Conservation (phyloP, 2,329 filamentous ascomycete genomes). For the Mycocentrospora acerina region DNA sequence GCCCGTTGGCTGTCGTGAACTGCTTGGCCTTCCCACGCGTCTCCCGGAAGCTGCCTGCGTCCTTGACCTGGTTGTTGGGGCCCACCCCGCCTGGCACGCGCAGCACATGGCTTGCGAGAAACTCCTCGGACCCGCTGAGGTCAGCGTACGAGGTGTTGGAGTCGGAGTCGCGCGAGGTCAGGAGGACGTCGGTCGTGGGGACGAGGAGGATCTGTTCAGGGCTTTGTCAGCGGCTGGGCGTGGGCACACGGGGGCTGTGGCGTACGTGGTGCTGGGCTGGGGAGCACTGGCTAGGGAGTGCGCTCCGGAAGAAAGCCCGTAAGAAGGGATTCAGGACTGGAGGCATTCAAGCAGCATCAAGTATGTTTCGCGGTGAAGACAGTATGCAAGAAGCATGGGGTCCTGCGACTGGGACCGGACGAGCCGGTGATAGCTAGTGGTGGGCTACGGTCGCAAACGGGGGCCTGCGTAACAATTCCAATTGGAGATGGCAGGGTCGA, state of each 20-base stretch:
- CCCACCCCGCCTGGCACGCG: slow-evolving; percentile 65
- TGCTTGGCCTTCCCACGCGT: slow-evolving; percentile 90
- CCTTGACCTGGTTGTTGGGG: slow-evolving; percentile 52
- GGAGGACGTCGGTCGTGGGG: slow-evolving; percentile 86
- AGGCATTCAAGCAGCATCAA: slow-evolving; percentile 74
- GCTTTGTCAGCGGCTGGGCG: slow-evolving; percentile 3
- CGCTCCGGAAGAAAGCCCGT: slow-evolving; percentile 97
- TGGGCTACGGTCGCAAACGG: slow-evolving; percentile 17
- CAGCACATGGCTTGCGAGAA: slow-evolving; percentile 93
- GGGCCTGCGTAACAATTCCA: slow-evolving; percentile 16
- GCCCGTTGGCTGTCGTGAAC: slow-evolving; percentile 87
- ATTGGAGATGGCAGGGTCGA: no score
- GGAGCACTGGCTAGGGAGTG: slow-evolving; percentile 85
- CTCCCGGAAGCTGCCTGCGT: slow-evolving; percentile 67
- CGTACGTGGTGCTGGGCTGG: slow-evolving; percentile 82
- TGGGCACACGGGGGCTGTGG: background rate
- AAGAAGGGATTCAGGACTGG: slow-evolving; percentile 94
- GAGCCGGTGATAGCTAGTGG: slow-evolving; percentile 15
- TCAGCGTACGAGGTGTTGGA: slow-evolving; percentile 75
- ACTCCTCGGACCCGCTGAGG: slow-evolving; percentile 86
- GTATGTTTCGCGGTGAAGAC: slow-evolving; percentile 12
- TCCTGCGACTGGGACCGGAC: slow-evolving; percentile 22
- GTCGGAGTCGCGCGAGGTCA: slow-evolving; percentile 85
- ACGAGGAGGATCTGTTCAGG: slow-evolving; percentile 72
- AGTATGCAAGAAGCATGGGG: slow-evolving; percentile 31